Evolutionary conservation across 192 early-diverging fungal species (phyloP).

Genomic region (Backusella australiensis): DNA sequence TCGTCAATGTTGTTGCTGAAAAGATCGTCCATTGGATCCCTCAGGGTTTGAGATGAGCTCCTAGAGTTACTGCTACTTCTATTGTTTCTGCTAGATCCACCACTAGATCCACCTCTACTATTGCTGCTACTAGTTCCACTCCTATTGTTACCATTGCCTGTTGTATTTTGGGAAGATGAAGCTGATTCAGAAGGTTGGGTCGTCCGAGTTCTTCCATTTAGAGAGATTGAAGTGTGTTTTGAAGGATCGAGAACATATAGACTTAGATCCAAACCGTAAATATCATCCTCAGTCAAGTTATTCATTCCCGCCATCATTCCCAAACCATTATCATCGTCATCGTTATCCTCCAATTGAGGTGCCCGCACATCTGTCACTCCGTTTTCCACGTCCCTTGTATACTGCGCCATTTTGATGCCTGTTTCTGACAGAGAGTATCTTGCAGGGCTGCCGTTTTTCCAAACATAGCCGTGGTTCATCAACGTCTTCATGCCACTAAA

Average conservation of each 20-base stretch:
- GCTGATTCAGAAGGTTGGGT: background rate
- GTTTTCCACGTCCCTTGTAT: slow-evolving; percentile 6
- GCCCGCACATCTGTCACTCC: too few relatives aligned
- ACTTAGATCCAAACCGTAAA: slow-evolving; percentile 13
- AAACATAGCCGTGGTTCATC: slow-evolving; percentile 63
- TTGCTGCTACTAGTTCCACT: background rate
- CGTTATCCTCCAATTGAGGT: background rate
- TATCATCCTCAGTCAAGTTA: background rate
- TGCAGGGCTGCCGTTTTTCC: slow-evolving; percentile 56
- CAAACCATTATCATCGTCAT: background rate
- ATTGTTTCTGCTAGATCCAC: background rate
- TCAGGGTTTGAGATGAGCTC: background rate
- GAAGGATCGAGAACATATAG: slow-evolving; percentile 13
- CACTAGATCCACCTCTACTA: background rate
- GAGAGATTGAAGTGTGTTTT: background rate
- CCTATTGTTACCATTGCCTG: background rate
- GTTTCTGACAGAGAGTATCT: slow-evolving; percentile 71
- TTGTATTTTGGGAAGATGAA: background rate
- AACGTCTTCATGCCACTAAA: slow-evolving; percentile 81
- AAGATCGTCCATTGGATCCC: background rate
- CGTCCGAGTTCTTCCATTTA: background rate
- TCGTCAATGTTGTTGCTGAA: background rate
- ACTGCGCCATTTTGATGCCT: slow-evolving; percentile 59
- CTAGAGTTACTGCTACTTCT: background rate
- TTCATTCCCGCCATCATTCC: too few relatives aligned